These are phyloP conservation scores for Nothomitra cinnamomea DNA, from an alignment of 2,329 filamentous ascomycete genomes.

Conservation along the genomic window DNA sequence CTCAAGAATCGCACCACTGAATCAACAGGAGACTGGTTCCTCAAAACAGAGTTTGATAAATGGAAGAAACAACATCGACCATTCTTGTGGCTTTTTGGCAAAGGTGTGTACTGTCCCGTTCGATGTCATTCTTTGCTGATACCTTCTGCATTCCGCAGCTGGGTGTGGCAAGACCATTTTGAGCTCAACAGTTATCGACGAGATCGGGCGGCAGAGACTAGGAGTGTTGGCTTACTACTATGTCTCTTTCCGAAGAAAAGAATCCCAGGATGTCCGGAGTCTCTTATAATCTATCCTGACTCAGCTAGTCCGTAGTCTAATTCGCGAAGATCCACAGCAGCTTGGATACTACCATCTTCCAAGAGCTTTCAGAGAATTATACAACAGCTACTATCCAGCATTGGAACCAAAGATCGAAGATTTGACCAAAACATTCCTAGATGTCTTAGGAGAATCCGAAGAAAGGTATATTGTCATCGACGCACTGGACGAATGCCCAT, in stretches of 20 bases:
- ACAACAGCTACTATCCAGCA: background rate
- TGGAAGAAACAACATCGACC: background rate
- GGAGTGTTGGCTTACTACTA: slow-evolving; percentile 24
- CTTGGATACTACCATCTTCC: background rate
- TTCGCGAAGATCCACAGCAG: background rate
- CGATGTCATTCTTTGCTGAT: background rate
- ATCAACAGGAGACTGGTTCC: slow-evolving; percentile 1
- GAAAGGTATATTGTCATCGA: slow-evolving; percentile 17
- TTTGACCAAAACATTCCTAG: background rate
- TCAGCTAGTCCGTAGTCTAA: slow-evolving; percentile 1
- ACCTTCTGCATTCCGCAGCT: slow-evolving; percentile 10
- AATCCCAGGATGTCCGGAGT: background rate
- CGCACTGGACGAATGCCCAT: slow-evolving; percentile 18
- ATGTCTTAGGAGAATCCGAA: background rate
- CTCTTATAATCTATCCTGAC: background rate
- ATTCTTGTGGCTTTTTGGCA: background rate
- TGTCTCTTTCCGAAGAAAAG: slow-evolving; percentile 23
- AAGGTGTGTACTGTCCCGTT: background rate
- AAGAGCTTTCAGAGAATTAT: slow-evolving; percentile 1
- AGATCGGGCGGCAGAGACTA: slow-evolving; percentile 12
- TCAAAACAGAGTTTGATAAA: background rate
- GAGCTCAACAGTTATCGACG: slow-evolving; percentile 22
- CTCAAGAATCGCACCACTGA: background rate
- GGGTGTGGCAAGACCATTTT: slow-evolving; percentile 26
- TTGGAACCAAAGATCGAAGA: background rate